These are phyloP conservation scores for Leccinum arenicola DNA, from an alignment of 768 basidiomycete genomes.

Conservation along the genomic window DNA sequence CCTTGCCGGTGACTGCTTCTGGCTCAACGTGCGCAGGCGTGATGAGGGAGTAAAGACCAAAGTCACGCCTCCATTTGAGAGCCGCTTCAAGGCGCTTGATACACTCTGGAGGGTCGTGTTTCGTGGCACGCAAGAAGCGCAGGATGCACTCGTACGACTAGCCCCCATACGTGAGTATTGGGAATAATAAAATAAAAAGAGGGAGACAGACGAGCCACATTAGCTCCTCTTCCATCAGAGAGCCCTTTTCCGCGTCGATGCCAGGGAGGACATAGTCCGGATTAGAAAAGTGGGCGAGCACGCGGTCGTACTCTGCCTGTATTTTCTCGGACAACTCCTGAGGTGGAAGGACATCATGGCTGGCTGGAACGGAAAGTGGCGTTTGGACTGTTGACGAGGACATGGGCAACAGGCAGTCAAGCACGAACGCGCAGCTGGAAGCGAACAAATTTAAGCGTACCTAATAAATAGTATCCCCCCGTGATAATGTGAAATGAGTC, in stretches of 20 bases:
- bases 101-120: slow-evolving; percentile 60
- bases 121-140: slow-evolving; percentile 75
- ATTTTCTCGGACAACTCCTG: slow-evolving; percentile 42
- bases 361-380: slow-evolving; percentile 25
- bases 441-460: background rate
- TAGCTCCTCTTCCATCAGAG: slow-evolving; percentile 62
- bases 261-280: slow-evolving; percentile 51
- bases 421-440: background rate
- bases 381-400: slow-evolving; percentile 12
- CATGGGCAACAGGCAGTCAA: slow-evolving; percentile 2
- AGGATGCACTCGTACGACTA: slow-evolving; percentile 71
- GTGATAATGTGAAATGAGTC: too few species aligned
- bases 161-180: background rate
- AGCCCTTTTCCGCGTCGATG: slow-evolving; percentile 38
- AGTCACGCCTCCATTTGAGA: slow-evolving; percentile 78
- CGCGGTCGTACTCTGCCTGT: slow-evolving; percentile 47
- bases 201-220: slow-evolving; percentile 64
- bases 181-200: background rate
- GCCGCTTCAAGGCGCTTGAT: slow-evolving; percentile 71
- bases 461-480: too few species aligned
- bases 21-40: slow-evolving; percentile 64
- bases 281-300: slow-evolving; percentile 59
- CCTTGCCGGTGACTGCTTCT: slow-evolving; percentile 83
- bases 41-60: slow-evolving; percentile 62
- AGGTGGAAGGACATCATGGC: slow-evolving; percentile 32